These are phyloP conservation scores for Tricholoma furcatifolium DNA, from an alignment of 768 basidiomycete species.

Conservation along the genomic window DNA sequence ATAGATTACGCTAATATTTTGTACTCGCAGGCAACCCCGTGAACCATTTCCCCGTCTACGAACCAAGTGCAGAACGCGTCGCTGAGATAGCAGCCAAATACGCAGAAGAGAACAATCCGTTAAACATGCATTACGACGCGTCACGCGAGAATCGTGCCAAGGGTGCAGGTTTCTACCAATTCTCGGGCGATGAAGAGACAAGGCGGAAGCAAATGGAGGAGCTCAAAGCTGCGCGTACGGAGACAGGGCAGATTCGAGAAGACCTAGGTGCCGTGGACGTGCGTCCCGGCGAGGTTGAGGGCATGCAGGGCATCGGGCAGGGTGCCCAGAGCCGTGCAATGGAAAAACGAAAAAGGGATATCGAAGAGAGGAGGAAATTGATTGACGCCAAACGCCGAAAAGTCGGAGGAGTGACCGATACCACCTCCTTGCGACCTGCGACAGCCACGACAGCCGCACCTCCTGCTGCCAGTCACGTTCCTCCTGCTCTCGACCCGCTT, in stretches of 20 bases:
- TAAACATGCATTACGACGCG: conserved; percentile 80
- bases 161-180: conserved; percentile 91
- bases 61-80: conserved; percentile 77
- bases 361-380: conserved; percentile 63
- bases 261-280: conserved; percentile 62
- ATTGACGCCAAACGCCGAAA: conserved; percentile 72
- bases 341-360: conserved; percentile 73
- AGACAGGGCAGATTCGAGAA: conserved; percentile 65
- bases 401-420: conserved; percentile 15
- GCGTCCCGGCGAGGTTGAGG: conserved; percentile 73
- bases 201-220: conserved; percentile 83
- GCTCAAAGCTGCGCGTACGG: conserved; percentile 60
- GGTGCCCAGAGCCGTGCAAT: conserved; percentile 49
- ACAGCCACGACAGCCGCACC: conserved; percentile 1
- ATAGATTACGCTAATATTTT: conserved; percentile 2
- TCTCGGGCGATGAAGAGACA: conserved; percentile 82
- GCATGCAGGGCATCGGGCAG: conserved; percentile 50
- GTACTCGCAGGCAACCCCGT: conserved; percentile 66
- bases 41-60: conserved; percentile 85
- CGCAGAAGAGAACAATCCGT: conserved; percentile 70
- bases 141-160: conserved; percentile 79
- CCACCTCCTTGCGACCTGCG: conserved; percentile 6
- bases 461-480: not conserved
- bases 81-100: conserved; percentile 71
- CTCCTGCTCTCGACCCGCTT: conserved; percentile 44